A percentile compares a stretch with the other conserved stretches of the same genome.
These are phyloP conservation scores for Alternaria sp. DNA, from an alignment of 2,329 filamentous ascomycete species.

Conservation along the genomic window DNA sequence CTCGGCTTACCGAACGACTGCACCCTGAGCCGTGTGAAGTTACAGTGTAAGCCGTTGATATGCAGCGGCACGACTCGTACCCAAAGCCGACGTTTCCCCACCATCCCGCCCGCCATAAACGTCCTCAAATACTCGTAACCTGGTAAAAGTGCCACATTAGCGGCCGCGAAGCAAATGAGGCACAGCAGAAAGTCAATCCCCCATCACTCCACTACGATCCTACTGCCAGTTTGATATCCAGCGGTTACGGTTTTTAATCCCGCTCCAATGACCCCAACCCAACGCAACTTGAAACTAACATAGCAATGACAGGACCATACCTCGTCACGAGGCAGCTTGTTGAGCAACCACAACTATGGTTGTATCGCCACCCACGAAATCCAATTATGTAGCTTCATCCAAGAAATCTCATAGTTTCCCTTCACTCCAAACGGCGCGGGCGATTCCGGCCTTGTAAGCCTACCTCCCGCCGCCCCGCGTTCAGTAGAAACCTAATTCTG, in stretches of 20 bases:
- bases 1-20: not conserved
- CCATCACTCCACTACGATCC: not conserved
- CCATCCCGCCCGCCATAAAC: not conserved
- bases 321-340: not conserved
- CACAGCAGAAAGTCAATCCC: not conserved
- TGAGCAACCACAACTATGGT: not conserved
- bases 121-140: not conserved
- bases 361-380: not conserved
- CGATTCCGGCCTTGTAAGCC: constrained; percentile 10
- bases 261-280: not conserved
- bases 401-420: not conserved
- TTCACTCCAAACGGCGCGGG: not conserved
- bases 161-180: constrained; percentile 2
- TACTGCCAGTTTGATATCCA: constrained; percentile 2
- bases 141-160: not conserved
- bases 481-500: constrained; percentile 13
- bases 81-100: not conserved
- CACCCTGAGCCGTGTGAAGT: constrained; percentile 2
- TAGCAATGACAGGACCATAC: not conserved
- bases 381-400: constrained; percentile 7
- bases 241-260: not conserved
- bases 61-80: constrained; percentile 1
- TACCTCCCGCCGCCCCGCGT: constrained; percentile 16
- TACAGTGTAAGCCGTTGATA: not conserved
- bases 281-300: constrained; percentile 8